Percentiles rank a stretch among this genome's conserved stretches.
These are phyloP conservation scores for Sphaerobolus stellatus DNA, from an alignment of 1,284 basidiomycete species.

Conservation along the genomic window DNA sequence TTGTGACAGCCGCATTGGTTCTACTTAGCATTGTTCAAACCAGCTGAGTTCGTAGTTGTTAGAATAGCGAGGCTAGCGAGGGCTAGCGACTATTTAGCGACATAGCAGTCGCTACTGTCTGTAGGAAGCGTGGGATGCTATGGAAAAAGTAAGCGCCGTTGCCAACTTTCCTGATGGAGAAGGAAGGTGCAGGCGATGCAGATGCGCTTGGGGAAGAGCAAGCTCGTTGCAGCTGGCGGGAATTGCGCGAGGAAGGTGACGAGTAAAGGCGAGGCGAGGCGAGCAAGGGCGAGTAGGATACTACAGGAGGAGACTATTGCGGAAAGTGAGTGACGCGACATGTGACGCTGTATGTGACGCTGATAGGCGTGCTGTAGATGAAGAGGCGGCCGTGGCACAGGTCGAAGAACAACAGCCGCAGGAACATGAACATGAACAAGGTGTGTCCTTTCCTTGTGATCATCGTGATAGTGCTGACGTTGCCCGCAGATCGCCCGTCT, in stretches of 20 bases:
- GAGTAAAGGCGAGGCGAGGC: slow-evolving; percentile 42
- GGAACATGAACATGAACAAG: neutral
- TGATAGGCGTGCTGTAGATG: neutral
- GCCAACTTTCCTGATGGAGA: too few species aligned
- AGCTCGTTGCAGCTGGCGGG: slow-evolving; percentile 62
- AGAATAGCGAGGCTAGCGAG: too few species aligned
- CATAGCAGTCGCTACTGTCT: too few species aligned
- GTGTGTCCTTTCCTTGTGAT: neutral
- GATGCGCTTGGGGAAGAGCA: slow-evolving; percentile 66
- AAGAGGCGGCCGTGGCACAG: neutral
- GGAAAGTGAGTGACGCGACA: slow-evolving; percentile 39
- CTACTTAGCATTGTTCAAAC: too few species aligned
- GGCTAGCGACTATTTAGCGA: too few species aligned
- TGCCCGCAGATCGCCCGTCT: neutral
- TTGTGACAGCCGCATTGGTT: too few species aligned
- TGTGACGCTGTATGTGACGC: neutral
- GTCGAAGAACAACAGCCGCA: neutral
- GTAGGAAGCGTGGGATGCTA: too few species aligned
- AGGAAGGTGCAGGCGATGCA: slow-evolving; percentile 72
- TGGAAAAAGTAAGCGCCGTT: too few species aligned
- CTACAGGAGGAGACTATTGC: slow-evolving; percentile 55
- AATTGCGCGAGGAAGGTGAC: slow-evolving; percentile 64
- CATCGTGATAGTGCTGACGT: neutral
- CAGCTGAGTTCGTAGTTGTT: too few species aligned
- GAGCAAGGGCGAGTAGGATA: slow-evolving; percentile 48